A percentile compares a stretch with the other conserved stretches of the same genome.
Conservation (phyloP, 805 yeast species). For the Lipomyces yamadae region DNA sequence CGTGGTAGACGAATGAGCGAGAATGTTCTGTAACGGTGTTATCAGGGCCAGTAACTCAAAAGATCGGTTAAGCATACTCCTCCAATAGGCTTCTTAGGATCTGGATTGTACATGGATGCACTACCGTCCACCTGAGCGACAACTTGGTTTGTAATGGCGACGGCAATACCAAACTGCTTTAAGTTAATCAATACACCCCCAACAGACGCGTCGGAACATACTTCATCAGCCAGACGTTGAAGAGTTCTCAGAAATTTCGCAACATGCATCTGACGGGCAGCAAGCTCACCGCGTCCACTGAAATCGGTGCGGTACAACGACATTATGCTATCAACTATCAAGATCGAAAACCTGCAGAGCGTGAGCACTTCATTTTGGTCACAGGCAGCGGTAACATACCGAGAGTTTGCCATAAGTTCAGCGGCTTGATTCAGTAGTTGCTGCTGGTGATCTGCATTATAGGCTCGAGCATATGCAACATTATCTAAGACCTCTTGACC, state of each 20-base stretch:
- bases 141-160: slow-evolving; percentile 93
- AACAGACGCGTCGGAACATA: background rate
- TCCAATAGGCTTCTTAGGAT: slow-evolving; percentile 97
- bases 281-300: slow-evolving; percentile 92
- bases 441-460: slow-evolving; percentile 94
- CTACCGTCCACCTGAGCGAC: slow-evolving; percentile 97
- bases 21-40: slow-evolving; percentile 58
- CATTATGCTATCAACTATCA: slow-evolving; percentile 97
- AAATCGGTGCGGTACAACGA: slow-evolving; percentile 93
- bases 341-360: slow-evolving; percentile 60
- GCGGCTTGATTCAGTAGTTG: slow-evolving; percentile 88
- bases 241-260: slow-evolving; percentile 90
- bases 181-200: background rate
- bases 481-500: slow-evolving; percentile 95
- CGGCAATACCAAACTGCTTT: slow-evolving; percentile 82
- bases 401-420: slow-evolving; percentile 91
- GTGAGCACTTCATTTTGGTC: background rate
- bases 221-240: slow-evolving; percentile 91
- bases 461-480: slow-evolving; percentile 96
- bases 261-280: slow-evolving; percentile 92
- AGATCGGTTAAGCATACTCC: slow-evolving; percentile 52
- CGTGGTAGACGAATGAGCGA: slow-evolving; percentile 96
- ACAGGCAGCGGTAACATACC: slow-evolving; percentile 45
- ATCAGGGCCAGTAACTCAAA: background rate
- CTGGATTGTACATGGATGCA: slow-evolving; percentile 79